These are phyloP conservation scores for Penicillium malachiteum DNA, from an alignment of 495 filamentous ascomycete genomes.

Conservation along the genomic window DNA sequence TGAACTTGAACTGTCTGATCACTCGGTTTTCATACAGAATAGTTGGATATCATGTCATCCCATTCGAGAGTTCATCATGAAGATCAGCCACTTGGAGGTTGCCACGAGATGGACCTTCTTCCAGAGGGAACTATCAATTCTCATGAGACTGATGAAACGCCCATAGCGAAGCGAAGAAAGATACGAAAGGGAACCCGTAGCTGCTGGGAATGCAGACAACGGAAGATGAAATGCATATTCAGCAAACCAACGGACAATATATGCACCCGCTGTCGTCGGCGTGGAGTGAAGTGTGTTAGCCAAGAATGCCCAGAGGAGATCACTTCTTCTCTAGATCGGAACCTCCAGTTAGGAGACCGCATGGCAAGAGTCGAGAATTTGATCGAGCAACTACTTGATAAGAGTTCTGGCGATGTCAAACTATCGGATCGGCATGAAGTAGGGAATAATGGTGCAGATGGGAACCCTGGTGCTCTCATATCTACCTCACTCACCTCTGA, in stretches of 20 bases:
- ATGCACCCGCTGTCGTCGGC: slow-evolving; percentile 39
- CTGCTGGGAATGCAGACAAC: slow-evolving; percentile 34
- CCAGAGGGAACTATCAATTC: background rate
- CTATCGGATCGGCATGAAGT: too few species aligned
- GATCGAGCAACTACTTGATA: background rate
- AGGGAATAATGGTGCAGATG: background rate
- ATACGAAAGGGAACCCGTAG: slow-evolving; percentile 1
- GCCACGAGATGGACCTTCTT: too few species aligned
- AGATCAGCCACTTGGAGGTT: too few species aligned
- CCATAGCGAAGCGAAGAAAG: background rate
- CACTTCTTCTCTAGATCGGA: slow-evolving; percentile 3
- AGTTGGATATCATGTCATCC: too few species aligned
- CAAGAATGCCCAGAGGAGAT: slow-evolving; percentile 28
- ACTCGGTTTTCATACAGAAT: too few species aligned
- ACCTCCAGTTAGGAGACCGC: slow-evolving; percentile 7
- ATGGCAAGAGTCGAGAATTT: slow-evolving; percentile 1
- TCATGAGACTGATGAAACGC: background rate
- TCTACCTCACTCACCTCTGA: background rate
- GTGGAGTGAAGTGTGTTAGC: slow-evolving; percentile 31
- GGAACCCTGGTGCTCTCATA: background rate
- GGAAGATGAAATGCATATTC: slow-evolving; percentile 50
- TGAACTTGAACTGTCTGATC: too few species aligned
- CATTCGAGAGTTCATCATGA: too few species aligned
- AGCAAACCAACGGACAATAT: slow-evolving; percentile 19
- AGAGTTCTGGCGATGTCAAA: background rate